A percentile compares a stretch with the other conserved stretches of the same genome.
These are phyloP conservation scores for Micractinium conductrix DNA, from an alignment of 139 green algal genomes.

Conservation along the genomic window DNA sequence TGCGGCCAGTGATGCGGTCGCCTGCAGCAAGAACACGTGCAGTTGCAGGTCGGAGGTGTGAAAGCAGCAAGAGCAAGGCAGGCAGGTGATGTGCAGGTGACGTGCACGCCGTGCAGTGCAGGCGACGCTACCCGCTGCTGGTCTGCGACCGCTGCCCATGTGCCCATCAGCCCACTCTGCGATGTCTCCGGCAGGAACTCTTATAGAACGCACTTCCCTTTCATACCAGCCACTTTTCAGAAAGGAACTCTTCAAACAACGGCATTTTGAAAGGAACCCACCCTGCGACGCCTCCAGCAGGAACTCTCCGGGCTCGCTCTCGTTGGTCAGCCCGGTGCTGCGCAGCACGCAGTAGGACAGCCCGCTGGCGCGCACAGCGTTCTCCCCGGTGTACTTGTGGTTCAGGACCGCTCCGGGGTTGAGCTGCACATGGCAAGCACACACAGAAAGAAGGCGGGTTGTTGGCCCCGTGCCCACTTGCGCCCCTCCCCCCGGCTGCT, in stretches of 20 bases:
- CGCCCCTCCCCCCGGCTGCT: too few species aligned
- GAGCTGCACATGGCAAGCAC: constrained; percentile 60
- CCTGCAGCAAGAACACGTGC: constrained; percentile 50
- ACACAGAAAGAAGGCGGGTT: too few species aligned
- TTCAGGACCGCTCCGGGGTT: constrained; percentile 85
- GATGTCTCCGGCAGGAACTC: too few species aligned
- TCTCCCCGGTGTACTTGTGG: constrained; percentile 82
- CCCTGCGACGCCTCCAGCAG: constrained; percentile 61
- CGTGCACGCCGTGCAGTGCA: too few species aligned
- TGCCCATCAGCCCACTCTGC: too few species aligned
- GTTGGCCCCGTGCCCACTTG: too few species aligned
- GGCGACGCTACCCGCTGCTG: too few species aligned
- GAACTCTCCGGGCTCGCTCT: constrained; percentile 30
- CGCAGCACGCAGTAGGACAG: constrained; percentile 83
- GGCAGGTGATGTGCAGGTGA: background rate
- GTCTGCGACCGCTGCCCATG: too few species aligned
- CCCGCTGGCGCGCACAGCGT: constrained; percentile 62
- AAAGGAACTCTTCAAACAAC: too few species aligned
- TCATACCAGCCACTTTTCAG: too few species aligned
- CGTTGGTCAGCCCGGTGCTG: constrained; percentile 62
- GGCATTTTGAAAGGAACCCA: background rate
- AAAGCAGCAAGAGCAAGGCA: background rate
- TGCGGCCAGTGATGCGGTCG: constrained; percentile 68
- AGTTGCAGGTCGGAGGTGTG: too few species aligned
- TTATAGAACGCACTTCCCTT: too few species aligned